Evolutionary conservation across 179 eudicot genomes (phyloP).

Genomic region (Silene noctiflora): DNA sequence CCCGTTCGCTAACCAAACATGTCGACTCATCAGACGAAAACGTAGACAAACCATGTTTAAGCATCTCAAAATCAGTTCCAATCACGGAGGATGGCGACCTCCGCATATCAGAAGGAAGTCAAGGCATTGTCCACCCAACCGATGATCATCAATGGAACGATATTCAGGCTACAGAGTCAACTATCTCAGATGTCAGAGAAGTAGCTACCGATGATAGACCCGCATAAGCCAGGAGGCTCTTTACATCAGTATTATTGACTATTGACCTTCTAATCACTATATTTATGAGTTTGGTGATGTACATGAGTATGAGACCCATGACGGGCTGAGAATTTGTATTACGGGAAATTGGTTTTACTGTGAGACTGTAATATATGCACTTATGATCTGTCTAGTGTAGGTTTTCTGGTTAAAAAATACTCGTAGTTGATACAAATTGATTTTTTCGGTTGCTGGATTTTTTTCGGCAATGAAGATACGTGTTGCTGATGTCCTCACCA

Average conservation of each 20-base stretch:
- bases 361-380: neutral
- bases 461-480: neutral
- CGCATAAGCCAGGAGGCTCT: slow-evolving; percentile 44
- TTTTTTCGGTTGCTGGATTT: neutral
- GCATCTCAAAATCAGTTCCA: slow-evolving; percentile 56
- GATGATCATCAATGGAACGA: slow-evolving; percentile 84
- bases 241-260: slow-evolving; percentile 15
- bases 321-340: no score
- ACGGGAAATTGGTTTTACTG: neutral
- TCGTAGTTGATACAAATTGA: neutral
- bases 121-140: slow-evolving; percentile 39
- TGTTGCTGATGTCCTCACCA: neutral
- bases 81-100: slow-evolving; percentile 52
- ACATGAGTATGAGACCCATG: no score
- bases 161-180: slow-evolving; percentile 78
- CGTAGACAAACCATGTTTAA: slow-evolving; percentile 90
- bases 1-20: slow-evolving; percentile 69
- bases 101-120: slow-evolving; percentile 41
- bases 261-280: neutral
- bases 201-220: slow-evolving; percentile 35
- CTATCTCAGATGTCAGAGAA: slow-evolving; percentile 83
- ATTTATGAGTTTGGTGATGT: no score
- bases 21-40: slow-evolving; percentile 82
- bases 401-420: neutral
- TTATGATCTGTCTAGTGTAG: neutral